Base-by-base conservation (phyloP, 2,329 filamentous ascomycete species). In the Penicillium paneum region DNA sequence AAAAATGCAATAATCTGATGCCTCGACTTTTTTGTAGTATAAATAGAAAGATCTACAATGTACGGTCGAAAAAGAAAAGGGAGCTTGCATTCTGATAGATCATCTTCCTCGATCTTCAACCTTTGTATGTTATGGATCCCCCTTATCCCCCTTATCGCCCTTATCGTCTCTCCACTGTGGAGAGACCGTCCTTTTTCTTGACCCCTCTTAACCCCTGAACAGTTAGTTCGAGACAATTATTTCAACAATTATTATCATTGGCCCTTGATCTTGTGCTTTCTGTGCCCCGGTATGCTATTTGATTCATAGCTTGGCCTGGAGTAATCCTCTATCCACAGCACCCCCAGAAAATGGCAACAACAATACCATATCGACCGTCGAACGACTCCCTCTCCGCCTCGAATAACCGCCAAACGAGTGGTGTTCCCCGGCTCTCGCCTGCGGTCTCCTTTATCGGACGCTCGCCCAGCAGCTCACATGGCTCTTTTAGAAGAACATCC, bases 391-490 rank as follows among this genome's bases (percentile, higher is more conserved):
- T 87, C 65, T 74, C 77, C 17, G 80, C 84, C 31, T 77, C 81
- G 32, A 68, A 68, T 58, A 57, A 64, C 41, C 66, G 71, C 12
- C 70, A 81, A 48, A 73, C 72, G 36, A 83, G 80, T 60, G 81
- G 78, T 31, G 73, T 78, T 24, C 82, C 83, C 31, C 77, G 74
- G 58, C 82, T 57, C 78, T 88, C 67, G 77, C 88, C 74, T 80
- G 86, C 63, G 81, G 83, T 38, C 69, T 89, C 56, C 80, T 82
- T 58, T 75, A 73, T 57, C 72, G 80, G 54, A 74, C 79, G 61
- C 73, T 80, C 71, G 64, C 79, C 69, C 75, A 84, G 69, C 74
- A 73, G 67, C 54, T 78, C 75, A 7, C 66, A 70, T 6, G 64
- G 64, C n/a, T 74, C 73, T 4, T 69, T 69, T 47, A 69, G 67